Percentiles rank a stretch among this genome's conserved stretches.
phyloP scores from a whole-genome alignment of 169 alveolate species.

The Plasmodium reichenowi region DNA sequence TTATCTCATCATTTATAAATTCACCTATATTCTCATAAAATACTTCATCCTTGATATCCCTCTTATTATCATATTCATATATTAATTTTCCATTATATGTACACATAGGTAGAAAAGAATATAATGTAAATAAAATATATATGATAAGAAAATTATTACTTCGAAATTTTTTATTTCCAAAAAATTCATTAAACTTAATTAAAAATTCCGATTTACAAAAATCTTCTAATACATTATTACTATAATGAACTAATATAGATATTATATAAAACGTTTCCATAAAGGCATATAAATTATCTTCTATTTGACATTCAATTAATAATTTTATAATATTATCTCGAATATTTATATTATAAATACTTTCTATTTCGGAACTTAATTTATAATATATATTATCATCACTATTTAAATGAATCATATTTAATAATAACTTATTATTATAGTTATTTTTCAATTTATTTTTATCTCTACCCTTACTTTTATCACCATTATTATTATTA shows the following conservation, averaged over 20 bases:
- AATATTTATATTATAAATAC: constrained; percentile 63
- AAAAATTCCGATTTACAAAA: constrained; percentile 64
- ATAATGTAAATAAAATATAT: constrained; percentile 64
- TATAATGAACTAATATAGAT: constrained; percentile 58
- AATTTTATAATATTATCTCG: constrained; percentile 63
- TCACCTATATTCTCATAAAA: not conserved
- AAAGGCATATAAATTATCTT: constrained; percentile 74
- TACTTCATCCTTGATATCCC: constrained; percentile 19
- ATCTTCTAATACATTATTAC: constrained; percentile 55
- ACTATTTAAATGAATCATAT: constrained; percentile 51
- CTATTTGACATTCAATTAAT: constrained; percentile 70
- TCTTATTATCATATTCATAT: constrained; percentile 43
- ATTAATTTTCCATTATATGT: constrained; percentile 42
- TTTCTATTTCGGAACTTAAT: constrained; percentile 70
- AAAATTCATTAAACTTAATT: constrained; percentile 34
- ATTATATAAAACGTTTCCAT: constrained; percentile 75
- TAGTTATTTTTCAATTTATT: not conserved
- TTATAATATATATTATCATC: constrained; percentile 46
- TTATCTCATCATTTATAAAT: not conserved
- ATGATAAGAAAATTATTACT: constrained; percentile 50
- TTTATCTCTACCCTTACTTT: too few relatives aligned
- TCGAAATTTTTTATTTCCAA: constrained; percentile 44
- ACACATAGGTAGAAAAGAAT: constrained; percentile 71
- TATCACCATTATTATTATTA: not conserved
- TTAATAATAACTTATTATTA: constrained; percentile 18